Base-by-base conservation (phyloP, 2,329 filamentous ascomycete species). In the Aureobasidium subglaciale region DNA sequence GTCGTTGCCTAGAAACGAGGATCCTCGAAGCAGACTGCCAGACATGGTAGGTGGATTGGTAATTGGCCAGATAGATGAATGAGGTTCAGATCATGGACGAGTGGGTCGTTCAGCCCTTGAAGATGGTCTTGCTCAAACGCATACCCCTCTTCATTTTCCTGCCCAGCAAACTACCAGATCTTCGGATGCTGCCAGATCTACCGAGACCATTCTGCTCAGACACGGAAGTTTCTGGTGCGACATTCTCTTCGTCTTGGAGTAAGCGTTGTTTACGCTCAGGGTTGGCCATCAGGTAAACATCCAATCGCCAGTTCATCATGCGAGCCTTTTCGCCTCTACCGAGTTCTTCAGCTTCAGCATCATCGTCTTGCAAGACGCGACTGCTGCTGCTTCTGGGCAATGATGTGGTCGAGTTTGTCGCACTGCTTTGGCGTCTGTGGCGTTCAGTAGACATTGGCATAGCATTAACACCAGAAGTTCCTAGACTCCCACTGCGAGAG, bases 261-360 rank as follows among this genome's bases (percentile, higher is more conserved):
- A 57, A 15, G 7, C 48, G 58, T 64, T 67, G 56, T 43, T 60
- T 22, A 61, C 65, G 42, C 65, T 68, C 10, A 63, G 65, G 66
- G 9, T 61, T 56, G 15, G 58, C 61, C 29, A 61, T 65, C 13
- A 70, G 61, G 59, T 70, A 70, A 22, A 65, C 49, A 43, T 63
- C 58, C 22, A 70, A 59, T n/a, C 68, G 61, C 25, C 66, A 63
- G 60, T 70, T 69, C 63, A 65, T 67, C 29, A 68, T 64, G n/a
- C 63, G 61, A 13, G 65, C 62, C 34, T 61, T 57, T 37, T 64
- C 65, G 3, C 62, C 64, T 15, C 66, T 62, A 16, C 66, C 66
- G 29, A 59, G 55, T 11, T 65, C 65, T 11, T 30, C 24, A 9
- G 30, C 38, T n/a, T 24, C 25, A 1, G 37, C 45, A 9, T 46